These are phyloP conservation scores for Cadophora sp. DNA, from an alignment of 2,329 filamentous ascomycete species.

Conservation along the genomic window DNA sequence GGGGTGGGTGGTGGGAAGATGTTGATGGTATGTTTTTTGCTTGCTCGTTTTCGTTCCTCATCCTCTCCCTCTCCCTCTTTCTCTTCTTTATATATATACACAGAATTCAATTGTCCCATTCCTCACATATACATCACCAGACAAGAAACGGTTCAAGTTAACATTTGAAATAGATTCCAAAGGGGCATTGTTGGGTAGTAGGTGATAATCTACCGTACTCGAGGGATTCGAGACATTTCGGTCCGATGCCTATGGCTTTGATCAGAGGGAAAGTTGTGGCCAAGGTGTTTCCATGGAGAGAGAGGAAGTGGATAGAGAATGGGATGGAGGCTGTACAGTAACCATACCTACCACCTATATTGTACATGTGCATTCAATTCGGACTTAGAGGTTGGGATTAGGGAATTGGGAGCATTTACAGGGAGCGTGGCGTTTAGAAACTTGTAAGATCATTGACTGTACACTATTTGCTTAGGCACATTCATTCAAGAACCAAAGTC, in stretches of 20 bases:
- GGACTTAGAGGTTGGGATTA: not conserved
- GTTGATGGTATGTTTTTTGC: slow-evolving; percentile 58
- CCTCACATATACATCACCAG: not conserved
- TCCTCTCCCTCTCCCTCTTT: no score
- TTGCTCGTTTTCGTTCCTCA: not conserved
- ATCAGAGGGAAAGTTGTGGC: slow-evolving; percentile 83
- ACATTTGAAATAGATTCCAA: slow-evolving; percentile 68
- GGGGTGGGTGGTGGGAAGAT: slow-evolving; percentile 59
- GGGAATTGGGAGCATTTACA: slow-evolving; percentile 8
- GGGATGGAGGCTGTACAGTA: slow-evolving; percentile 47
- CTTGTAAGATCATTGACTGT: not conserved
- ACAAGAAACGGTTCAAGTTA: slow-evolving; percentile 19
- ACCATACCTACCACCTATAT: slow-evolving; percentile 47
- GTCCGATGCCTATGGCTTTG: slow-evolving; percentile 84
- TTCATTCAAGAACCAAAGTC: not conserved
- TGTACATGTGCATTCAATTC: slow-evolving; percentile 5
- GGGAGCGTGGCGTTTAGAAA: slow-evolving; percentile 25
- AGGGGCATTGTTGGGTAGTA: slow-evolving; percentile 89
- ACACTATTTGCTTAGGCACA: not conserved
- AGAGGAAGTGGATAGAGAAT: slow-evolving; percentile 58
- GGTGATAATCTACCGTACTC: slow-evolving; percentile 89
- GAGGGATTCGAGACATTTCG: slow-evolving; percentile 85
- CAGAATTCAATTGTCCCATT: not conserved
- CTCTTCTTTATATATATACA: no score
- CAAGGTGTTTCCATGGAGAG: slow-evolving; percentile 58